These are phyloP conservation scores for Lippia alba DNA, from an alignment of 305 asterid species.

Conservation along the genomic window DNA sequence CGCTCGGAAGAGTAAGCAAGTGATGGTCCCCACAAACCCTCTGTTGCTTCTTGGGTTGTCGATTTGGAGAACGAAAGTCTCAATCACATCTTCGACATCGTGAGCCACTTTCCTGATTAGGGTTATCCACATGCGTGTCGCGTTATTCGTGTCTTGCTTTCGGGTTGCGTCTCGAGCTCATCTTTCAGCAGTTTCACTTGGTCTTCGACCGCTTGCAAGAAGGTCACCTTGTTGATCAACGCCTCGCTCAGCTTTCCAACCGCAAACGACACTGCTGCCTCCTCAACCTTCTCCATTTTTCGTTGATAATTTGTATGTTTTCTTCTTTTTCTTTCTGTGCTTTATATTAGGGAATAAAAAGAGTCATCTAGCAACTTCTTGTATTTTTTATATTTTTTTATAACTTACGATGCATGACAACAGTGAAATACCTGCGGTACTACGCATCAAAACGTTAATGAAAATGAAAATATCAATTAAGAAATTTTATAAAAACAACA, in stretches of 20 bases:
- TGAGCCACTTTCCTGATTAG: constrained; percentile 33
- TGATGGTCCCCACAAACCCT: neutral
- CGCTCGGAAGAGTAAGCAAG: constrained; percentile 22
- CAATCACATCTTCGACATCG: constrained; percentile 31
- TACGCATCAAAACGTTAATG: too few relatives aligned
- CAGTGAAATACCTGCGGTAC: too few relatives aligned
- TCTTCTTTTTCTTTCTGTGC: too few relatives aligned
- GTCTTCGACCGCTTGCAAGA: neutral
- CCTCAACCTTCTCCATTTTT: neutral
- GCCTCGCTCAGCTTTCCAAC: neutral
- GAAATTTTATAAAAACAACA: too few relatives aligned
- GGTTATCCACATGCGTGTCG: constrained; percentile 35
- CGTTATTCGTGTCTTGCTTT: neutral
- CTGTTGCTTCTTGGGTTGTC: neutral
- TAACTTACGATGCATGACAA: too few relatives aligned
- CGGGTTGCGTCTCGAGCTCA: neutral
- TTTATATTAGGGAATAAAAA: too few relatives aligned
- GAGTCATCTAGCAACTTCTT: too few relatives aligned
- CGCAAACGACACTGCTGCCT: neutral
- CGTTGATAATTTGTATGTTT: too few relatives aligned
- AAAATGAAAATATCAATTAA: too few relatives aligned
- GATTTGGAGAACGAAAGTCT: constrained; percentile 13
- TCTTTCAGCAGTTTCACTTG: neutral
- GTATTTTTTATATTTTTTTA: too few relatives aligned
- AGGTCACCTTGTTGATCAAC: neutral